A percentile compares a stretch with the other conserved stretches of the same genome.
These are phyloP conservation scores for Lasiosphaeris hirsuta DNA, from an alignment of 495 filamentous ascomycete genomes.

Conservation along the genomic window DNA sequence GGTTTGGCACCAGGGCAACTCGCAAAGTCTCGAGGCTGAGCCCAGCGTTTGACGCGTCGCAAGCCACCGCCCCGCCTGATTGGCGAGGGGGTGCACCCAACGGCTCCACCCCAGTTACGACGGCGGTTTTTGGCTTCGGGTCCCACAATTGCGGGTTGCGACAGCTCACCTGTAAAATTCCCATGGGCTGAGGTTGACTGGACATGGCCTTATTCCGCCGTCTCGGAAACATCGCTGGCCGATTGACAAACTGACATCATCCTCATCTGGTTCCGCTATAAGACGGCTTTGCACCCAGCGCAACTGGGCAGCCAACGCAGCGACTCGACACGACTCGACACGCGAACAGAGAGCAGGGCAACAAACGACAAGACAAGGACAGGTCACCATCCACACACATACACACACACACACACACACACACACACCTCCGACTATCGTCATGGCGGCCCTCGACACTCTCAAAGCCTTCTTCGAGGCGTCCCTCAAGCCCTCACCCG, in stretches of 20 bases:
- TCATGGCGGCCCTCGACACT: slow-evolving; percentile 18
- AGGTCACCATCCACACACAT: not conserved
- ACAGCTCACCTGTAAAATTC: not conserved
- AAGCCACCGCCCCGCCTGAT: not conserved
- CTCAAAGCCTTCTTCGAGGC: slow-evolving; percentile 39
- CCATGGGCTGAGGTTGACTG: slow-evolving; percentile 2
- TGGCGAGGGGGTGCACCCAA: not conserved
- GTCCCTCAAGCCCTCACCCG: slow-evolving; percentile 48
- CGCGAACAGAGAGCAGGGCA: no score
- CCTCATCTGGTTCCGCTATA: not conserved
- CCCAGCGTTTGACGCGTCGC: not conserved
- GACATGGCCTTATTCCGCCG: slow-evolving; percentile 2
- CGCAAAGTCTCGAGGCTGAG: not conserved
- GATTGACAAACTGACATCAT: not conserved
- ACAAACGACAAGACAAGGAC: no score
- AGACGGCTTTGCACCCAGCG: not conserved
- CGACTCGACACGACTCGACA: not conserved
- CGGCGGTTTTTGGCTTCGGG: not conserved
- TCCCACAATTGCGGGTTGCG: not conserved
- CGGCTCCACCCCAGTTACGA: not conserved
- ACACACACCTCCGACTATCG: slow-evolving; percentile 7
- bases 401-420: no score
- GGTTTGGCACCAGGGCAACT: not conserved
- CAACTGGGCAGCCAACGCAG: not conserved
- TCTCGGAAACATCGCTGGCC: not conserved